These are phyloP conservation scores for Scutellaria barbata DNA, from an alignment of 257 asterid species.

Conservation along the genomic window DNA sequence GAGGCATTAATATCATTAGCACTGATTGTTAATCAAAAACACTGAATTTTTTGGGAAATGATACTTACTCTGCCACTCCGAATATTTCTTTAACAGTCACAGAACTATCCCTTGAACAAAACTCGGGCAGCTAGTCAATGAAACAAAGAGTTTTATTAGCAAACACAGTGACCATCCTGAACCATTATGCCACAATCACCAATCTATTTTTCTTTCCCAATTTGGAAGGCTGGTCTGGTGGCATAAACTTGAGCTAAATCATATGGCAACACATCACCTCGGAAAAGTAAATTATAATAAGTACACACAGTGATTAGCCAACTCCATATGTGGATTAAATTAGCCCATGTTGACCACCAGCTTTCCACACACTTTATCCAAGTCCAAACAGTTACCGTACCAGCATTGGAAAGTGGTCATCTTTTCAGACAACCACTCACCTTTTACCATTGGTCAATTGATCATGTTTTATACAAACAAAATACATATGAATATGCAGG, in stretches of 20 bases:
- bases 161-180: neutral
- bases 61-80: conserved; percentile 92
- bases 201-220: neutral
- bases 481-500: neutral
- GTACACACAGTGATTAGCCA: neutral
- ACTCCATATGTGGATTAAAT: neutral
- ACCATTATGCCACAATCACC: neutral
- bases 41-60: conserved; percentile 28
- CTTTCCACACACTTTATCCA: neutral
- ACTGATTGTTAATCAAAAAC: conserved; percentile 11
- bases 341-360: neutral
- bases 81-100: conserved; percentile 82
- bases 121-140: conserved; percentile 76
- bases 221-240: neutral
- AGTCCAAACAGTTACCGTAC: neutral
- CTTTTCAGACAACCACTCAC: neutral
- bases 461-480: neutral
- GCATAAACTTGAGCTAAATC: neutral
- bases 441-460: neutral
- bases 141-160: conserved; percentile 12
- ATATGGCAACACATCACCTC: neutral
- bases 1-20: conserved; percentile 11
- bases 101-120: conserved; percentile 80
- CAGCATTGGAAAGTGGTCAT: neutral
- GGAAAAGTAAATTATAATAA: neutral